Conservation (phyloP, 2,329 filamentous ascomycete genomes). For the Aureobasidium namibiae region DNA sequence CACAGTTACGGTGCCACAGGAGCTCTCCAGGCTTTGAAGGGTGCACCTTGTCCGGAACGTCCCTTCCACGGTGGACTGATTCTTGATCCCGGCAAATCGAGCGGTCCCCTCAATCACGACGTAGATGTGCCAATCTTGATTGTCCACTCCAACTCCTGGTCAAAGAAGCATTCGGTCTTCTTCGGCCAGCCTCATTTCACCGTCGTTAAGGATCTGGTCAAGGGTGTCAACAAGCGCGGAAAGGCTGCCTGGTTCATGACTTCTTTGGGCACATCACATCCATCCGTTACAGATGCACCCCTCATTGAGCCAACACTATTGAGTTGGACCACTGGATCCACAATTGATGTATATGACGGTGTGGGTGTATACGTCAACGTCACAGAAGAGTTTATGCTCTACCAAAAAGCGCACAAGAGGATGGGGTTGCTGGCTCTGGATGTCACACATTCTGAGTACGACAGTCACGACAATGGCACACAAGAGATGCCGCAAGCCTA, state of each 20-base stretch:
- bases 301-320: constrained; percentile 55
- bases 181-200: constrained; percentile 58
- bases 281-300: constrained; percentile 58
- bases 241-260: constrained; percentile 39
- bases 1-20: constrained; percentile 61
- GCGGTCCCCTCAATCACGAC: constrained; percentile 53
- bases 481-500: constrained; percentile 18
- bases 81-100: constrained; percentile 58
- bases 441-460: constrained; percentile 34
- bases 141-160: constrained; percentile 60
- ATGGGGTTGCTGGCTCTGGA: constrained; percentile 43
- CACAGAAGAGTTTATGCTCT: constrained; percentile 50
- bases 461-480: constrained; percentile 11
- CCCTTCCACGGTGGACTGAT: constrained; percentile 51
- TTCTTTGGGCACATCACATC: constrained; percentile 38
- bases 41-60: constrained; percentile 34
- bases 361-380: constrained; percentile 53
- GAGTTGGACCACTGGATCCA: constrained; percentile 53
- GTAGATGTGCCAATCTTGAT: constrained; percentile 52
- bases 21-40: constrained; percentile 52
- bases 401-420: constrained; percentile 34
- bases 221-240: constrained; percentile 33
- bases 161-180: constrained; percentile 47
- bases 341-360: constrained; percentile 48
- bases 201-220: constrained; percentile 50